These are phyloP conservation scores for Solanum clarkiae DNA, from an alignment of 257 asterid species.

Conservation along the genomic window DNA sequence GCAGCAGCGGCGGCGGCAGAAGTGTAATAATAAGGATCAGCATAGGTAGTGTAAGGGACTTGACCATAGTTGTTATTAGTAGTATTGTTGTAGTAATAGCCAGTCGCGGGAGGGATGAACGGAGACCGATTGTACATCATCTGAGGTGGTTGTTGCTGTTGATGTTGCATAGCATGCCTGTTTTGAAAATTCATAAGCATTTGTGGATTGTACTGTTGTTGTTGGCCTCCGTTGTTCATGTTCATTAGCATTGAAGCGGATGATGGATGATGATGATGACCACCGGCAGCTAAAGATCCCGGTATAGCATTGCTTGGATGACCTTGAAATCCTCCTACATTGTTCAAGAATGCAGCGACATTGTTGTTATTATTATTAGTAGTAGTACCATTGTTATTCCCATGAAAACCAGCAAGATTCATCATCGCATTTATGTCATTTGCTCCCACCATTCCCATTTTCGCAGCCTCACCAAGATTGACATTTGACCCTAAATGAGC, in stretches of 20 bases:
- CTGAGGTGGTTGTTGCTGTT: conserved; percentile 25
- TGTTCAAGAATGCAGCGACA: conserved; percentile 4
- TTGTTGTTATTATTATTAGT: neutral
- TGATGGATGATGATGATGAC: conserved; percentile 13
- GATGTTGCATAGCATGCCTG: conserved; percentile 30
- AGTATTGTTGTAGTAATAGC: conserved; percentile 33
- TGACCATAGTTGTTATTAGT: conserved; percentile 16
- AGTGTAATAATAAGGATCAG: conserved; percentile 5
- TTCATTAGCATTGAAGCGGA: conserved; percentile 27
- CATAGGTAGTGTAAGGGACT: conserved; percentile 11
- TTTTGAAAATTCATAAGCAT: conserved; percentile 41
- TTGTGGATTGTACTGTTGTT: conserved; percentile 17
- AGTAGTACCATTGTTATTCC: conserved; percentile 10
- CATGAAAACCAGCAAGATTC: conserved; percentile 66
- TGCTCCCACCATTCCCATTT: neutral
- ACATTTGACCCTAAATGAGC: conserved; percentile 6
- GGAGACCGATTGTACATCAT: conserved; percentile 65
- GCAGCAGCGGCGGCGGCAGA: neutral
- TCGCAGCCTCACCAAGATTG: conserved; percentile 10
- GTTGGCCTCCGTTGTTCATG: conserved; percentile 11
- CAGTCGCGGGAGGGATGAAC: conserved; percentile 34
- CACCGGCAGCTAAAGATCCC: conserved; percentile 13
- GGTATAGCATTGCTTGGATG: conserved; percentile 9
- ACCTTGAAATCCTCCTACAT: conserved; percentile 1
- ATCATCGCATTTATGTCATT: conserved; percentile 42